Conservation (phyloP, 2,329 filamentous ascomycete genomes). For the Fusarium pseudoanthophilum region DNA sequence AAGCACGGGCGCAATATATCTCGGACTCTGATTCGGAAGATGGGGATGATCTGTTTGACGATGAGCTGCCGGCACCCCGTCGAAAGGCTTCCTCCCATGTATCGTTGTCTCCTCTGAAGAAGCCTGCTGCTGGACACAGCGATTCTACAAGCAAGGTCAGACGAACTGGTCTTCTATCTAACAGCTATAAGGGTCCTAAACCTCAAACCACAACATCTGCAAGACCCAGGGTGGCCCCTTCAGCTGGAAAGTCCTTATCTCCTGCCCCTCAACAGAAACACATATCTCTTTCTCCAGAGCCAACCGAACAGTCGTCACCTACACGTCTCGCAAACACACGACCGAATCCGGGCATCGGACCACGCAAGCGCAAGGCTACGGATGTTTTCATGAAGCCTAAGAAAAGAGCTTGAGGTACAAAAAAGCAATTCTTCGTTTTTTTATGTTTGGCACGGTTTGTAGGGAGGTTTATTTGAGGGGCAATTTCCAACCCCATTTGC, state of each 20-base stretch:
- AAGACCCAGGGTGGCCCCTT: constrained; percentile 6
- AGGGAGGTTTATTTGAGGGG: not conserved
- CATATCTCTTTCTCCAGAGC: constrained; percentile 34
- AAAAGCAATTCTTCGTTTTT: not conserved
- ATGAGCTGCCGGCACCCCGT: constrained; percentile 26
- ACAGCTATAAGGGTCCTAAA: constrained; percentile 42
- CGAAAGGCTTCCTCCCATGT: constrained; percentile 15
- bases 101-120: constrained; percentile 39
- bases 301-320: constrained; percentile 35
- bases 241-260: constrained; percentile 17
- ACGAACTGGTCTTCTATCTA: constrained; percentile 44
- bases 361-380: constrained; percentile 58
- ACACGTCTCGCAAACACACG: constrained; percentile 16
- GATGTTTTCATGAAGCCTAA: constrained; percentile 62
- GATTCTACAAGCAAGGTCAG: constrained; percentile 13
- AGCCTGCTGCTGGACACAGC: constrained; percentile 1
- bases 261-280: constrained; percentile 32
- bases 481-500: not conserved
- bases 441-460: not conserved
- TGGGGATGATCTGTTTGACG: constrained; percentile 39
- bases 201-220: constrained; percentile 24
- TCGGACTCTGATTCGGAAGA: constrained; percentile 53
- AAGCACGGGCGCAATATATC: constrained; percentile 53
- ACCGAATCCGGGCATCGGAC: constrained; percentile 6
- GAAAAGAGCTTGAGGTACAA: constrained; percentile 47